A percentile compares a stretch with the other conserved stretches of the same genome.
phyloP scores from a whole-genome alignment of 768 basidiomycete genomes.

The Leucocoprinus birnbaumii region DNA sequence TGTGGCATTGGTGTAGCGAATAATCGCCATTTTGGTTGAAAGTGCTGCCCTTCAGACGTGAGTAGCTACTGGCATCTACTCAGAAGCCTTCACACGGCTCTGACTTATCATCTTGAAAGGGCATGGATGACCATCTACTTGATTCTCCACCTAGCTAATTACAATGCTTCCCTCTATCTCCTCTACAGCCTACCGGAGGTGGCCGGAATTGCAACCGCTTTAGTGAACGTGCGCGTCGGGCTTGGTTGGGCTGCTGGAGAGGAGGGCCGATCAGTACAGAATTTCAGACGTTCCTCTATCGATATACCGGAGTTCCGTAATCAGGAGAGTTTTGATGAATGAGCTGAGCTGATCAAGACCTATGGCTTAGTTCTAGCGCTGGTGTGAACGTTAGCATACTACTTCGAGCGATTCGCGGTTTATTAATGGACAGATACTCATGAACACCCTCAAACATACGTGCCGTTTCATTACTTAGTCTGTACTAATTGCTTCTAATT shows the following conservation, averaged over 20 bases:
- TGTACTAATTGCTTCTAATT: too few species aligned
- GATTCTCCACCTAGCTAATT: not conserved
- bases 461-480: too few species aligned
- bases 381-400: too few species aligned
- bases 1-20: not conserved
- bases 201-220: not conserved
- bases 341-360: too few species aligned
- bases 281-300: not conserved
- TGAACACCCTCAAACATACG: too few species aligned
- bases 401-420: too few species aligned
- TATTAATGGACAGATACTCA: too few species aligned
- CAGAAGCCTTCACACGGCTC: too few species aligned
- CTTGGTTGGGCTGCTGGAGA: conserved; percentile 9
- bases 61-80: not conserved
- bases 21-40: conserved; percentile 1
- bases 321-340: too few species aligned
- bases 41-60: conserved; percentile 6
- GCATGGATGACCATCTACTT: not conserved
- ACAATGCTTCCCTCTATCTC: not conserved
- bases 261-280: not conserved
- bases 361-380: too few species aligned
- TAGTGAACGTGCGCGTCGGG: conserved; percentile 7
- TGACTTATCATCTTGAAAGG: not conserved
- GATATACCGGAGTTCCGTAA: not conserved
- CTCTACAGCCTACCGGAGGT: not conserved